A percentile compares a stretch with the other conserved stretches of the same genome.
phyloP scores from a whole-genome alignment of 257 asterid genomes.

The Solanum chaucha region DNA sequence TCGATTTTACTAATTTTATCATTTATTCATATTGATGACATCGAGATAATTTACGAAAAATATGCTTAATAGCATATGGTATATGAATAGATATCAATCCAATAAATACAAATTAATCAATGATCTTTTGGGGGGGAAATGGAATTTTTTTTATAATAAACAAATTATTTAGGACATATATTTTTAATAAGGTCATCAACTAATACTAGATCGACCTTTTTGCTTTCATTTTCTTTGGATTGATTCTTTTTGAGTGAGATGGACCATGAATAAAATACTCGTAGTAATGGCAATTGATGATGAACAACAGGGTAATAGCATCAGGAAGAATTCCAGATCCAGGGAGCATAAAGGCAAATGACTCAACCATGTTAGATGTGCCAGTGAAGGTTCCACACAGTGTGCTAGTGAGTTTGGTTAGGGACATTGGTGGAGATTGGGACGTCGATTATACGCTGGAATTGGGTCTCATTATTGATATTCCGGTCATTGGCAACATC shows the following conservation, averaged over 20 bases:
- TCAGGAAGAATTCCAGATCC: slow-evolving; percentile 72
- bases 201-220: background rate
- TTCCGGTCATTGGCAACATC: slow-evolving; percentile 53
- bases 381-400: slow-evolving; percentile 51
- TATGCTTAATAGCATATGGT: background rate
- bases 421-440: slow-evolving; percentile 71
- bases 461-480: slow-evolving; percentile 46
- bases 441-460: slow-evolving; percentile 56
- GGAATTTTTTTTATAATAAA: no score
- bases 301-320: slow-evolving; percentile 38
- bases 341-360: slow-evolving; percentile 61
- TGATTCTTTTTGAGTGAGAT: background rate
- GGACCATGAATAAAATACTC: background rate
- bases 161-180: background rate
- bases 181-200: background rate
- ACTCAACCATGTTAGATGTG: slow-evolving; percentile 43
- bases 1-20: background rate
- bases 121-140: background rate
- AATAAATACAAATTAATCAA: background rate
- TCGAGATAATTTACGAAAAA: background rate
- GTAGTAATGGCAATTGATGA: background rate
- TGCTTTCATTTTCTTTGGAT: background rate
- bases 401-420: slow-evolving; percentile 46
- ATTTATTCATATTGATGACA: background rate
- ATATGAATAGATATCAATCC: background rate